phyloP scores from a whole-genome alignment of 495 filamentous ascomycete species.

The Podospora didyma region DNA sequence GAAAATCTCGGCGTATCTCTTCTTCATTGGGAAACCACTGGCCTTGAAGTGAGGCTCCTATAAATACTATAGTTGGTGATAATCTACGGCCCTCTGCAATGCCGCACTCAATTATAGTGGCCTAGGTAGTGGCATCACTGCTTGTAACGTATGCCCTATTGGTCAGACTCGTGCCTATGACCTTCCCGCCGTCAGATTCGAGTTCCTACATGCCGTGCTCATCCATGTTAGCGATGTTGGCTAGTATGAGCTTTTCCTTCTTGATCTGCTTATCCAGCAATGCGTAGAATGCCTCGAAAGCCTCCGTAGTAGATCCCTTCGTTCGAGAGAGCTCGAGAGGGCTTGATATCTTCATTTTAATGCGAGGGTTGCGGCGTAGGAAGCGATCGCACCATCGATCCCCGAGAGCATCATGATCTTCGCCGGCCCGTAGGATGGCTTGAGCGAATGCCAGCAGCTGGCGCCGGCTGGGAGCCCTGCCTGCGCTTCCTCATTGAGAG shows the following conservation, averaged over 20 bases:
- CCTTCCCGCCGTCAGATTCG: background rate
- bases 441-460: background rate
- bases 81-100: background rate
- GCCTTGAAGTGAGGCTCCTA: background rate
- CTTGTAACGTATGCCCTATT: background rate
- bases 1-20: background rate
- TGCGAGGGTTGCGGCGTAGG: background rate
- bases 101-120: slow-evolving; percentile 2
- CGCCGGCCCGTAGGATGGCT: background rate
- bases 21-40: slow-evolving; percentile 1
- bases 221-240: background rate
- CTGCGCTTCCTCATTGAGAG: background rate
- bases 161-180: background rate
- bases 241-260: background rate
- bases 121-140: background rate
- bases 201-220: background rate
- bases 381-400: background rate
- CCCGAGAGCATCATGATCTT: background rate
- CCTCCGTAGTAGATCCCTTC: background rate
- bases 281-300: background rate
- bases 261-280: background rate
- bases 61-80: background rate
- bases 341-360: background rate
- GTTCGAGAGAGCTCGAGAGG: background rate
- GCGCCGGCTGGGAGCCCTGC: background rate